A percentile compares a stretch with the other conserved stretches of the same genome.
Conservation (phyloP, 129 eudicot genomes). For the Saussurea involucrata region DNA sequence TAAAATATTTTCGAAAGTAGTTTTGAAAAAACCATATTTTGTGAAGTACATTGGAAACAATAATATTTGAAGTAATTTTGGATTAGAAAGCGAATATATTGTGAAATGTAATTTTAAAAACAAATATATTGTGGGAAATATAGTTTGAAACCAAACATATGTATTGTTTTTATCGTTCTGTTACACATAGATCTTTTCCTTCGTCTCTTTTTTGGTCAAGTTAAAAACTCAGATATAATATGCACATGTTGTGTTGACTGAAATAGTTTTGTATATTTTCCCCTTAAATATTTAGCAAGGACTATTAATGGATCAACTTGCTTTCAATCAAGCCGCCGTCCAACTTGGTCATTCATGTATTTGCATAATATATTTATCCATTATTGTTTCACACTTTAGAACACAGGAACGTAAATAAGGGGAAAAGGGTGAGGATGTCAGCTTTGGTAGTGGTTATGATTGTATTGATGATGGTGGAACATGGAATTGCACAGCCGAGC, state of each 20-base stretch:
- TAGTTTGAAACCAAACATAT: too few species aligned
- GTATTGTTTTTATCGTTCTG: too few species aligned
- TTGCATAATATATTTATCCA: background rate
- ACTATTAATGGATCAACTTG: background rate
- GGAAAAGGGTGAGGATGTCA: background rate
- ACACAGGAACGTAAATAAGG: background rate
- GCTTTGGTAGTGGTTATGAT: slow-evolving; percentile 7
- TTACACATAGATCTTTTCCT: too few species aligned
- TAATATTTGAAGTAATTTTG: too few species aligned
- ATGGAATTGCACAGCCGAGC: slow-evolving; percentile 15
- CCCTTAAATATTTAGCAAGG: background rate
- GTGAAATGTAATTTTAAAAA: too few species aligned
- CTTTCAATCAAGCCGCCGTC: background rate
- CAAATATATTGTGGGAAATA: too few species aligned
- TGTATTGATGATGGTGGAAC: background rate
- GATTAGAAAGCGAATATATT: too few species aligned
- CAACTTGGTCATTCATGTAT: background rate
- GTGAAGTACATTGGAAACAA: too few species aligned
- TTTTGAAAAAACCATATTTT: too few species aligned
- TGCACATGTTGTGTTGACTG: background rate
- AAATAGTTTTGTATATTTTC: background rate
- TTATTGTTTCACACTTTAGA: background rate
- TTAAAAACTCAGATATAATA: background rate
- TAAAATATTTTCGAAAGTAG: too few species aligned
- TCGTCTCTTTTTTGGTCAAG: background rate